Base-by-base conservation (phyloP, 148 eudicot genomes). In the Bassia scoparia region DNA sequence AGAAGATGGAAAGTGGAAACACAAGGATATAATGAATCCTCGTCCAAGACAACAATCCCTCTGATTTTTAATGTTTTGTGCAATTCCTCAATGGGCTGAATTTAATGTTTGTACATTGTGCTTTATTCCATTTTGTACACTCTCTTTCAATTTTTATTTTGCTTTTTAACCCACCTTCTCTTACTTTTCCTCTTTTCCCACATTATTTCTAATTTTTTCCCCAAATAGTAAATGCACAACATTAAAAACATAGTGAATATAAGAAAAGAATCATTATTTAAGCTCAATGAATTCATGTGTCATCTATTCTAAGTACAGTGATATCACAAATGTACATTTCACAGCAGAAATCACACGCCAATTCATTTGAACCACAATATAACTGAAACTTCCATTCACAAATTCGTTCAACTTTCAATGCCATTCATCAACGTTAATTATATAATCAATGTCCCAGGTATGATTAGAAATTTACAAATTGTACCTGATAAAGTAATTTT, bases 401-500 rank as follows among this genome's bases (percentile, higher is more conserved):
- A 24, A 50, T 30, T 54, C 37, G 1, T 29, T 29, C 43, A 53
- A 21, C 12, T 63, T 23, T 54, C 41, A 66, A 56, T 43, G 43
- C 12, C 38, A 58, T 29, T 34, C 54, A 77, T n/a, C 63, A 38
- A 37, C 15, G 17, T 31, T 2, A 17, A 37, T 20, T 24, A 55
- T 13, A 24, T 24, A 5, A 62, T 14, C 20, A 48, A 61, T 48
- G 29, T 31, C n/a, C 17, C 15, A 35, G 46, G 58, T 41, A 48
- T 15, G 23, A 21, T 37, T 14, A 61, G 18, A 44, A 58, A 8
- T 33, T 24, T 44, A 5, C 50, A 21, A 62, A 17, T 17, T 26
- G 65, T 81, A 91, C 98, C 91, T 89, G 87, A 95, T 95, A 41
- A 96, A 89, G 97, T 95, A 73, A 95, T n/a, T 90, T 67, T 95